Evolutionary conservation across 2,329 filamentous ascomycete species (phyloP), one percentile per base, ranked within the genome.

Genomic region (Podosphaera xanthii): DNA sequence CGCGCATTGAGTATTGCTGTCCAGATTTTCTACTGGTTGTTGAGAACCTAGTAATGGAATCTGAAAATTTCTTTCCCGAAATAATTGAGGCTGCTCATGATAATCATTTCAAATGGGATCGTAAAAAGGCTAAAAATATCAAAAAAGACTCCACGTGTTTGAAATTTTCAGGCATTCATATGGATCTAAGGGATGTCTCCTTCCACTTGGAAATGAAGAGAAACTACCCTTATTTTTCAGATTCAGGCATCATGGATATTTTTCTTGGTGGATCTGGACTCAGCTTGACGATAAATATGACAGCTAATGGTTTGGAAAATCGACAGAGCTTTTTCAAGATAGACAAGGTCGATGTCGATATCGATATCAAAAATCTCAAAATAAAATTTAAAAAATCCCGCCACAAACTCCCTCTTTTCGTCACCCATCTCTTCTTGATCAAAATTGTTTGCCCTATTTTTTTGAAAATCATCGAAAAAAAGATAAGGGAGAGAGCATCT

Each of bases 161-260:
- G 62, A 85, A 87, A 62, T 85, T 92, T 2, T 85, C 87, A 33
- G 91, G 92, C 58, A 78, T 98, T 48, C 92, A 98, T 75, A 89
- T 91, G 76, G 92, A 98, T 65, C 76, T 97, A 52, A 80, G 79
- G 63, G 88, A 95, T 68, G 87, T 98, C 62, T 87, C 86, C 71
- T 97, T 90, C 77, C 90, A 97, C 72, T 77, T 98, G 73, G 92
- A 92, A 75, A 87, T 84, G 73, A 97, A 98, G 80, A 75, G 89
- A 67, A 91, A 92, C 7, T 96, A 96, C 76, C 91, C 90, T 2
- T 79, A 83, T 12, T 76, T 97, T 70, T 89, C 81, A 22, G 92
- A 98, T 69, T 86, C 81, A 53, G 92, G 92, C 74, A 77, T 97
- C 38, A 83, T 86, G 73, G 90, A 97, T 69, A 82, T 98, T 66